These are phyloP conservation scores for Asterophora lycoperdoides DNA, from an alignment of 768 basidiomycete genomes.

Conservation along the genomic window DNA sequence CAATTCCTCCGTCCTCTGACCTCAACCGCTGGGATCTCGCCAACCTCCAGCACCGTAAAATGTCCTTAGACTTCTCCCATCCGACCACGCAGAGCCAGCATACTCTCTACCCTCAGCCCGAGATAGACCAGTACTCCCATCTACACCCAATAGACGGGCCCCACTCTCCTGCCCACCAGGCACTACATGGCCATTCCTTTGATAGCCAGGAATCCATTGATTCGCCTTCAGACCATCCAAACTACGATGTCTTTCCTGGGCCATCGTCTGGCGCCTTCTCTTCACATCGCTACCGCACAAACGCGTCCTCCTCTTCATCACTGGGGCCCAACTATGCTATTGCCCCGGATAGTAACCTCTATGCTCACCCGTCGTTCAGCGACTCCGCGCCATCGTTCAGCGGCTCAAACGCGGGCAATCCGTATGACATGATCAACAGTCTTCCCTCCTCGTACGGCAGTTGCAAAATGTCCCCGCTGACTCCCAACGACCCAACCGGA, in stretches of 20 bases:
- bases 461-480: conserved; percentile 74
- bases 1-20: conserved; percentile 29
- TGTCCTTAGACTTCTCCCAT: conserved; percentile 53
- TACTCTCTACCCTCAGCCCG: conserved; percentile 45
- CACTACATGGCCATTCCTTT: conserved; percentile 35
- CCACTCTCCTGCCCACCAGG: conserved; percentile 35
- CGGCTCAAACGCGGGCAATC: conserved; percentile 39
- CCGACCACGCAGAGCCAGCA: conserved; percentile 31
- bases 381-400: conserved; percentile 60
- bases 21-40: conserved; percentile 37
- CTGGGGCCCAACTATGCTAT: conserved; percentile 53
- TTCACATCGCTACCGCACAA: conserved; percentile 63
- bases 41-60: conserved; percentile 40
- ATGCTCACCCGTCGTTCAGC: conserved; percentile 53
- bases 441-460: conserved; percentile 63
- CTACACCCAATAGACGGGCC: conserved; percentile 39
- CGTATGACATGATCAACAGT: conserved; percentile 64
- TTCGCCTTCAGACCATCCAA: conserved; percentile 44
- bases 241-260: conserved; percentile 63
- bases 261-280: conserved; percentile 40
- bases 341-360: conserved; percentile 49
- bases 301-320: conserved; percentile 70
- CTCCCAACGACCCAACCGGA: conserved; percentile 60
- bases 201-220: conserved; percentile 54
- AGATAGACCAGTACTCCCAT: conserved; percentile 55